A percentile compares a stretch with the other conserved stretches of the same genome.
These are phyloP conservation scores for Termitomyces bulborhizus DNA, from an alignment of 768 basidiomycete genomes.

Conservation along the genomic window DNA sequence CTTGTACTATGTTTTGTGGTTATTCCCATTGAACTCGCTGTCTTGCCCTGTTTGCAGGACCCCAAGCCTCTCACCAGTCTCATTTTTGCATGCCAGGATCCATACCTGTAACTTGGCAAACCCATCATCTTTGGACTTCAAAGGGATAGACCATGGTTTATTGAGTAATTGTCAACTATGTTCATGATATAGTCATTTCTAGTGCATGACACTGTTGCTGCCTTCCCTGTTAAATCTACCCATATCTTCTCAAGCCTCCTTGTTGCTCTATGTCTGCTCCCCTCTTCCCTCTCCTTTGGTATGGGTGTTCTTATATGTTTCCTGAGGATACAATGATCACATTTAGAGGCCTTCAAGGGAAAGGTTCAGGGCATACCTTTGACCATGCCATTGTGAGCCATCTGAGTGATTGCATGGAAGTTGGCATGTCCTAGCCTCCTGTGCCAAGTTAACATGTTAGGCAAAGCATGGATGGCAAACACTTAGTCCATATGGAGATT, in stretches of 20 bases:
- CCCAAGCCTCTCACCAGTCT: not conserved
- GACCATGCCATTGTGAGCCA: too few relatives aligned
- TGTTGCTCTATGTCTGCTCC: not conserved
- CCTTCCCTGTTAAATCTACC: not conserved
- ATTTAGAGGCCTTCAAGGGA: too few relatives aligned
- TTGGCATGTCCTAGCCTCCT: not conserved
- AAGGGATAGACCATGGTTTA: too few relatives aligned
- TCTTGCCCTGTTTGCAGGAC: not conserved
- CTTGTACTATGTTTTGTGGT: not conserved
- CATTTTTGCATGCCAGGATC: not conserved
- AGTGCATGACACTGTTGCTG: not conserved
- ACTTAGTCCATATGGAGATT: too few relatives aligned
- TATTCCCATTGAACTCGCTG: not conserved
- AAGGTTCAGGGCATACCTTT: too few relatives aligned
- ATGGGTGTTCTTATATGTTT: not conserved
- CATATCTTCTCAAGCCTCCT: not conserved
- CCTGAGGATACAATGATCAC: too few relatives aligned
- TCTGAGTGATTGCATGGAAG: too few relatives aligned
- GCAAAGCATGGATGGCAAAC: too few relatives aligned
- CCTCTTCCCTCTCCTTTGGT: not conserved
- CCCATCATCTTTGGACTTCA: too few relatives aligned
- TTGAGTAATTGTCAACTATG: too few relatives aligned
- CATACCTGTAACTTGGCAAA: not conserved
- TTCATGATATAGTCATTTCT: not conserved
- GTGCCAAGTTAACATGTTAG: too few relatives aligned